Base-by-base conservation (phyloP, 1,284 basidiomycete species). In the Ganoderma leucocontextum region DNA sequence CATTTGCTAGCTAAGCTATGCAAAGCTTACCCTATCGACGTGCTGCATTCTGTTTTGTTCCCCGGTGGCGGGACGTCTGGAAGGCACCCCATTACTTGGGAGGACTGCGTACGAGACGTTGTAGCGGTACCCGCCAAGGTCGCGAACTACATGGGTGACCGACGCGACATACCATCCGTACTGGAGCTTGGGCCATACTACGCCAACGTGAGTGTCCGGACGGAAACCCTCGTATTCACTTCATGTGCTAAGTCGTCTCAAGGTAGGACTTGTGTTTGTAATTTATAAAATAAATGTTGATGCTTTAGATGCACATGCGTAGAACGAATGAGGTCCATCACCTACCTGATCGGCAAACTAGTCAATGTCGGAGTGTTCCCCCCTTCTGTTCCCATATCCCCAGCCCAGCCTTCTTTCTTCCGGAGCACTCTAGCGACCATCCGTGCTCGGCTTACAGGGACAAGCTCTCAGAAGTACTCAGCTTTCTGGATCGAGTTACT, bases 341-440 rank as follows among this genome's bases (percentile, higher is more conserved):
- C 80, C 39, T 90, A 85, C 75, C 83, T 92, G 4, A 76, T 95
- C 15, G 83, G 85, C 8, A 95, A 92, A 76, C 85, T 89, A 38
- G 87, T 86, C 53, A 89, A 87, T 67, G 78, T 90, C 29, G 92
- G 93, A 5, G 77, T 87, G 2, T 92, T 95, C 69, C 88, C 89
- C 7, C 73, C 84, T 0, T 78, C 79, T 0, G 71, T 81, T 62
- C 84, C 88, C 55, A 76, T 77, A 15, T 78, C 81, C 59, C 85
- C 84, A 60, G 89, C 85, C 4, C 92, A 87, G 69, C 83, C 85
- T 38, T 95, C 87, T 7, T 96, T 89, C 82, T 95, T 88, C 78
- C 78, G 76, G 57, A 82, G 79, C 15, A 84, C 77, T 4, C 80
- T 89, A 53, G 83, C 83, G 10, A 79, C 74, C 41, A 86, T 93